These are phyloP conservation scores for Evernia prunastri DNA, from an alignment of 495 filamentous ascomycete genomes.

Conservation along the genomic window DNA sequence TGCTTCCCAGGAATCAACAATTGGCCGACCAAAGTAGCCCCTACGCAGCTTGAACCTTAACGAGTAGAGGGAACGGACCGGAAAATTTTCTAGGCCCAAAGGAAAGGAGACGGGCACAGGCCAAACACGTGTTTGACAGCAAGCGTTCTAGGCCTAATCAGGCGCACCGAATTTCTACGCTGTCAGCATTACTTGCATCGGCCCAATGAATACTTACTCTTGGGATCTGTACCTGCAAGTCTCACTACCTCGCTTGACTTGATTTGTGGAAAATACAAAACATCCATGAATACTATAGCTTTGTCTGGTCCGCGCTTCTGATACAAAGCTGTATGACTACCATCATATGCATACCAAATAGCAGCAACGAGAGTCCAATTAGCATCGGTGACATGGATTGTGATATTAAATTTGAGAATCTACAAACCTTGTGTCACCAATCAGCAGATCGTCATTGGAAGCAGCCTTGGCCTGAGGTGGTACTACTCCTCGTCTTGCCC, in stretches of 20 bases:
- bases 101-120: background rate
- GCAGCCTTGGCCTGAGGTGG: background rate
- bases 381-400: background rate
- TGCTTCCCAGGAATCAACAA: background rate
- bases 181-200: background rate
- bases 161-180: background rate
- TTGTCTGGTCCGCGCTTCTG: background rate
- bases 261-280: background rate
- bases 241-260: background rate
- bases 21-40: background rate
- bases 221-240: background rate
- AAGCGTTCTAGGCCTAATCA: background rate
- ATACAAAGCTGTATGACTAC: background rate
- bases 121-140: background rate
- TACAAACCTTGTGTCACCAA: background rate
- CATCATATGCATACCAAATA: background rate
- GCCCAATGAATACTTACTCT: background rate
- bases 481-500: background rate
- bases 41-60: background rate
- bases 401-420: too few species aligned
- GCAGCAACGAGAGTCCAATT: background rate
- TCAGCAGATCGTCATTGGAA: background rate
- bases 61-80: background rate
- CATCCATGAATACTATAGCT: background rate
- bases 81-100: background rate